Evolutionary conservation across 768 basidiomycete species (phyloP).

Genomic region (Pulveroboletus frians): DNA sequence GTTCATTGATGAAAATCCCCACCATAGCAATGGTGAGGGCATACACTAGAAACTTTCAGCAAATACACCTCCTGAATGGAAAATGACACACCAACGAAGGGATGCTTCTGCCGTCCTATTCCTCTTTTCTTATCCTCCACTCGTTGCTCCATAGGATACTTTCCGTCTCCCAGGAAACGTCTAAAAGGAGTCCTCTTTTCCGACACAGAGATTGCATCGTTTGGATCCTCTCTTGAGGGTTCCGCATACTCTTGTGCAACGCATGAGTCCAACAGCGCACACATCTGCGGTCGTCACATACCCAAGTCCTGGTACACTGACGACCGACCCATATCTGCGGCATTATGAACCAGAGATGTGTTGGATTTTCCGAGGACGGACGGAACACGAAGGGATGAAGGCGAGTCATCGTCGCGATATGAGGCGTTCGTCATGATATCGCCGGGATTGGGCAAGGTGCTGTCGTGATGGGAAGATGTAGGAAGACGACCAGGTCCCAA

Average conservation of each 20-base stretch:
- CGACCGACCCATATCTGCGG: conserved; percentile 37
- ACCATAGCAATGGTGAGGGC: conserved; percentile 61
- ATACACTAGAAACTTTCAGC: conserved; percentile 46
- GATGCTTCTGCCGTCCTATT: conserved; percentile 75
- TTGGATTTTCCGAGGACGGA: conserved; percentile 22
- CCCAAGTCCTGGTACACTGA: conserved; percentile 52
- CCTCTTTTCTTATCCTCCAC: conserved; percentile 88
- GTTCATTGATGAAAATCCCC: conserved; percentile 76
- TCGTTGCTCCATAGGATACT: conserved; percentile 67
- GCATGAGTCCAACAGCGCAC: neutral
- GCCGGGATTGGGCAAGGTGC: neutral
- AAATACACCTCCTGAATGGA: neutral
- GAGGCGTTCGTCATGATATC: conserved; percentile 7
- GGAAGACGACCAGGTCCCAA: conserved; percentile 11
- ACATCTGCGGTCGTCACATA: conserved; percentile 17
- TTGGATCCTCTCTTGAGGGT: conserved; percentile 32
- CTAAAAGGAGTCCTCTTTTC: conserved; percentile 41
- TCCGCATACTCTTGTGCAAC: conserved; percentile 62
- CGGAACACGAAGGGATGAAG: conserved; percentile 8
- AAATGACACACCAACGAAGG: conserved; percentile 59
- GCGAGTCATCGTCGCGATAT: conserved; percentile 23
- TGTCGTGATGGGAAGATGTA: conserved; percentile 13
- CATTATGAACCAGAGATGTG: conserved; percentile 43
- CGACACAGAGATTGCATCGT: conserved; percentile 21
- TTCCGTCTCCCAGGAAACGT: conserved; percentile 42